Evolutionary conservation across 768 basidiomycete genomes (phyloP).

Genomic region (Leccinum arenicola): DNA sequence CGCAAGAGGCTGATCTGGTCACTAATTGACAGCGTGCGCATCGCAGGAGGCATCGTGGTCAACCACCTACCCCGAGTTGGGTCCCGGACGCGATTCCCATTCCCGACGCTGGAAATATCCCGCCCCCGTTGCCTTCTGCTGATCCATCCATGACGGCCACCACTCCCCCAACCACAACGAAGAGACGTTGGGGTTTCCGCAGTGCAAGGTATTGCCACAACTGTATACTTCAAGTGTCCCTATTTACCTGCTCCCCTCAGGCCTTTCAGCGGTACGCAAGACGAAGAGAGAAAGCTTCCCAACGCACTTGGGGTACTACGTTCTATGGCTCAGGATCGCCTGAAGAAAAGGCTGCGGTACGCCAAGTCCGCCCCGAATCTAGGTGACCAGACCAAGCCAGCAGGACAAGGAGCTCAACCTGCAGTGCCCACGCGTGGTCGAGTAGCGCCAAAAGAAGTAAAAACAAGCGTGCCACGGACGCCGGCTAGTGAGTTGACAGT

Average conservation of each 20-base stretch:
- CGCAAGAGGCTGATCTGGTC: slow-evolving; percentile 7
- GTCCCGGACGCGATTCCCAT: slow-evolving; percentile 14
- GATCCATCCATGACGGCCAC: slow-evolving; percentile 1
- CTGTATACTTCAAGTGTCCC: neutral
- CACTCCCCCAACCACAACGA: neutral
- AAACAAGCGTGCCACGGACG: neutral
- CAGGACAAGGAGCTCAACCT: neutral
- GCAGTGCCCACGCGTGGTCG: neutral
- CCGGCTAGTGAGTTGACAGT: neutral
- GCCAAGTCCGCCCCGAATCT: slow-evolving; percentile 28
- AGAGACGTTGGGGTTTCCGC: slow-evolving; percentile 17
- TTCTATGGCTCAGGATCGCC: slow-evolving; percentile 12
- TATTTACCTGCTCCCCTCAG: slow-evolving; percentile 10
- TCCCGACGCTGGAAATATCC: slow-evolving; percentile 4
- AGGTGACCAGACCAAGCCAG: slow-evolving; percentile 1
- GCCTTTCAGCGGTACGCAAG: slow-evolving; percentile 4
- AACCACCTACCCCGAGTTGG: neutral
- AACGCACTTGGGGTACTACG: slow-evolving; percentile 8
- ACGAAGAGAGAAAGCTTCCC: slow-evolving; percentile 6
- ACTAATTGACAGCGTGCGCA: slow-evolving; percentile 20
- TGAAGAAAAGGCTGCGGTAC: slow-evolving; percentile 20
- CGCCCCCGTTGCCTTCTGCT: neutral
- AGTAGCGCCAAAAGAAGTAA: neutral
- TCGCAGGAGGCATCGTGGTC: slow-evolving; percentile 18
- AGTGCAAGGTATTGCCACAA: slow-evolving; percentile 18